Percentiles rank a stretch among this genome's conserved stretches.
phyloP scores from a whole-genome alignment of 2,329 filamentous ascomycete species.

The Scytalidium lignicola region DNA sequence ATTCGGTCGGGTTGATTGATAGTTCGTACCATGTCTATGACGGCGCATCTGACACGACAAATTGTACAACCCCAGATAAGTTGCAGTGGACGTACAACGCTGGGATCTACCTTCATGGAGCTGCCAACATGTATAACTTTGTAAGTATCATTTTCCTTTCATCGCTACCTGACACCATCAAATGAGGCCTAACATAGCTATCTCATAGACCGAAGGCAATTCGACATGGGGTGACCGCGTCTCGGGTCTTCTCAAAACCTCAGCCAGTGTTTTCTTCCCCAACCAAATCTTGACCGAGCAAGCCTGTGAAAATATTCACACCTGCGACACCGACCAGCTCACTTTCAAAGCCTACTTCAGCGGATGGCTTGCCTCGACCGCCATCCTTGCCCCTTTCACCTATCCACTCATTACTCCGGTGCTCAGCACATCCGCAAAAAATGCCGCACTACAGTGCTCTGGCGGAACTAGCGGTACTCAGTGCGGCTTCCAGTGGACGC shows the following conservation, averaged over 20 bases:
- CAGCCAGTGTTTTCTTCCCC: conserved; percentile 47
- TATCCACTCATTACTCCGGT: conserved; percentile 46
- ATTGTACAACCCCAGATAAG: conserved; percentile 57
- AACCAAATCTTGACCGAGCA: conserved; percentile 59
- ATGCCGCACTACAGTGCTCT: conserved; percentile 52
- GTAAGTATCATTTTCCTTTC: conserved; percentile 27
- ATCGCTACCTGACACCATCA: background rate
- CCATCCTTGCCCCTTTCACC: conserved; percentile 60
- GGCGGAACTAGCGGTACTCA: conserved; percentile 53
- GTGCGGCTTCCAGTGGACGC: conserved; percentile 57
- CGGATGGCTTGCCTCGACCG: conserved; percentile 56
- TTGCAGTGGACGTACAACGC: conserved; percentile 65
- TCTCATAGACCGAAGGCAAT: conserved; percentile 42
- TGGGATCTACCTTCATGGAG: conserved; percentile 56
- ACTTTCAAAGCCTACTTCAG: conserved; percentile 58
- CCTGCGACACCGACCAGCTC: conserved; percentile 58
- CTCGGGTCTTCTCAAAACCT: conserved; percentile 47
- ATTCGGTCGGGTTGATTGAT: conserved; percentile 51
- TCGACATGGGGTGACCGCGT: conserved; percentile 51
- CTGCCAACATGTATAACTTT: conserved; percentile 66
- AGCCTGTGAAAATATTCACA: conserved; percentile 54
- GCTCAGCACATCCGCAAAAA: conserved; percentile 48
- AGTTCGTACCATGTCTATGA: conserved; percentile 58
- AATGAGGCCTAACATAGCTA: background rate
- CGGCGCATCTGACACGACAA: conserved; percentile 49